Percentiles rank a stretch among this genome's conserved stretches.
phyloP scores from a whole-genome alignment of 2,329 filamentous ascomycete species.

The Westerdykella sp. region DNA sequence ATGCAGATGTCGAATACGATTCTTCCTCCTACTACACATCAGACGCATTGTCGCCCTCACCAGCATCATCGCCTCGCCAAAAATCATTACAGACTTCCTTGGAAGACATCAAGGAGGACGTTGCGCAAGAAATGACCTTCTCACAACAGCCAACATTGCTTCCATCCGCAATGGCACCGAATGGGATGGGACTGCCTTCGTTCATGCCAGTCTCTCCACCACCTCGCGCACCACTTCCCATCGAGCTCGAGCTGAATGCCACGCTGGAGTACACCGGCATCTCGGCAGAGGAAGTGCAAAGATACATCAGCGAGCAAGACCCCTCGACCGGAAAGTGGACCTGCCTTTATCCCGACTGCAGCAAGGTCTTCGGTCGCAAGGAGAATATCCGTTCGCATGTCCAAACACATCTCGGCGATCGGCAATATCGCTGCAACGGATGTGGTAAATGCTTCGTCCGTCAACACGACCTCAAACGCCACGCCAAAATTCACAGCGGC shows the following conservation, averaged over 20 bases:
- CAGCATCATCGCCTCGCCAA: constrained; percentile 32
- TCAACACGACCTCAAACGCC: constrained; percentile 93
- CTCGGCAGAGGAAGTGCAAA: constrained; percentile 65
- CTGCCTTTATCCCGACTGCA: constrained; percentile 60
- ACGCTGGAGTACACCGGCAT: constrained; percentile 73
- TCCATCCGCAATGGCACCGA: constrained; percentile 17
- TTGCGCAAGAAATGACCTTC: constrained; percentile 25
- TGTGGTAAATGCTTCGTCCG: constrained; percentile 96
- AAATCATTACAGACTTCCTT: constrained; percentile 31
- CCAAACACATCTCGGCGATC: constrained; percentile 93
- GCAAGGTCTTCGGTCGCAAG: constrained; percentile 89
- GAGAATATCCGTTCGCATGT: constrained; percentile 99
- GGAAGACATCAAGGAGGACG: constrained; percentile 29
- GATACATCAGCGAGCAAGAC: constrained; percentile 45
- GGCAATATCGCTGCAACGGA: constrained; percentile 88
- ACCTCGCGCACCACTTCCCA: constrained; percentile 2
- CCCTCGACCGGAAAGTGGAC: constrained; percentile 41
- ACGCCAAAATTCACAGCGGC: constrained; percentile 94
- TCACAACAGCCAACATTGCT: constrained; percentile 26
- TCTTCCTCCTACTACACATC: constrained; percentile 48
- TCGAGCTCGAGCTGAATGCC: constrained; percentile 53
- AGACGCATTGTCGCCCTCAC: constrained; percentile 45
- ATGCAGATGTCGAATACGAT: constrained; percentile 43
- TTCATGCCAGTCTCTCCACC: constrained; percentile 11
- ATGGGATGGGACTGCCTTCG: constrained; percentile 16